Base-by-base conservation (phyloP, 1,284 basidiomycete species). In the Ganoderma meredithae region DNA sequence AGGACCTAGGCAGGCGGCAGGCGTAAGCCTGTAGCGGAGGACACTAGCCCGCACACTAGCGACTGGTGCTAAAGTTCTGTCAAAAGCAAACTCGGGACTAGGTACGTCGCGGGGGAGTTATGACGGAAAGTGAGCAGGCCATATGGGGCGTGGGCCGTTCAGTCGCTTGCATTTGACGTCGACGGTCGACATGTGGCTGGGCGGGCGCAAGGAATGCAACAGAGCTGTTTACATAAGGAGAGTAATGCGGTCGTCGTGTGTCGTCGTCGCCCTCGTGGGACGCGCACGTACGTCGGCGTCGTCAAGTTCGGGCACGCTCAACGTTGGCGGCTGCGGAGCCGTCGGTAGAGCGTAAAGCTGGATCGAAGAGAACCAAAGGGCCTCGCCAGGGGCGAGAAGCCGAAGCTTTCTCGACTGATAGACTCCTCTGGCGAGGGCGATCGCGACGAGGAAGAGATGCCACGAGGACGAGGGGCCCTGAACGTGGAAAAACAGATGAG, bases 351-450 rank as follows among this genome's bases (percentile, higher is more conserved):
- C 25, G 7, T 10, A 49, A 13, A 13, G 47, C 13, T 4, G 22
- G 47, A 6, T 2, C 22, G 10, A 25, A 49, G 47, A 22, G 19
- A 49, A 22, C 47, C 12, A 49, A 13, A 2, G 47, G 12, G n/a
- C 47, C 47, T n/a, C n/a, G 47, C 22, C 19, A 25, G 47, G 47
- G 47, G n/a, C 47, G 47, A 61, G 40, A 61, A 31, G 27, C 31
- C 41, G 17, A 15, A 4, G 13, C 1, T 15, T 27, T 27, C 15
- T 17, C 27, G 8, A 27, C 52, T 55, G 52, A 55, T 55, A 33
- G 52, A 27, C 52, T 55, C 17, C 27, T 27, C 52, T 55, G 52
- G 31, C 8, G 52, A 33, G 36, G 31, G 52, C 13, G 9, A 31
- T 31, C 31, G 52, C 4, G 52, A 25, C 8, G 31, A 17, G 52